Conservation (phyloP, 768 basidiomycete genomes). For the Phaeotremella skinneri region DNA sequence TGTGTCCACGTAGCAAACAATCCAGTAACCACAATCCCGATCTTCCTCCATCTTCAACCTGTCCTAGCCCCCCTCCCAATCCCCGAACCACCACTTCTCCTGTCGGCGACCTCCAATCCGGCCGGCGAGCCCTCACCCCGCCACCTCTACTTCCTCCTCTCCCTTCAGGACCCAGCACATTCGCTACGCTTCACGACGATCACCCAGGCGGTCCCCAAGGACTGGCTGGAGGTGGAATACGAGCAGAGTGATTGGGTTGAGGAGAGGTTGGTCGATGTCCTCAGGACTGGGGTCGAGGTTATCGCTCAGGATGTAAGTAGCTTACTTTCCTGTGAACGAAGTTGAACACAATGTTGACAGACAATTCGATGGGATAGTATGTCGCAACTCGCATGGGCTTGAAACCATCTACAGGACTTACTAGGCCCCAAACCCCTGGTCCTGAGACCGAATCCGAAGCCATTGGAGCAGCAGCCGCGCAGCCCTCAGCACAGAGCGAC, state of each 20-base stretch:
- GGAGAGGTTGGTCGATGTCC: slow-evolving; percentile 81
- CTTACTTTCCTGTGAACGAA: slow-evolving; percentile 4
- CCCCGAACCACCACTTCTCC: slow-evolving; percentile 50
- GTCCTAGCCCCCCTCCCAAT: slow-evolving; percentile 61
- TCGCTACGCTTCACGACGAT: slow-evolving; percentile 70
- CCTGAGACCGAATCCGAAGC: not conserved
- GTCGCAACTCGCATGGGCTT: slow-evolving; percentile 43
- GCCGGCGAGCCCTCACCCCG: slow-evolving; percentile 39
- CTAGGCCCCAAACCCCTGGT: slow-evolving; percentile 14
- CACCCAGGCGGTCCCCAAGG: slow-evolving; percentile 76
- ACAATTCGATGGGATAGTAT: slow-evolving; percentile 26
- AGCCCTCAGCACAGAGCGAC: not conserved
- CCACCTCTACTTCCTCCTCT: slow-evolving; percentile 69
- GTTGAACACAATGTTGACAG: slow-evolving; percentile 1
- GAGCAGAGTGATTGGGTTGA: slow-evolving; percentile 89
- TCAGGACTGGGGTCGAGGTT: slow-evolving; percentile 81
- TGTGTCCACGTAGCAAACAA: slow-evolving; percentile 55
- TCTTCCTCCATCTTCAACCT: slow-evolving; percentile 92
- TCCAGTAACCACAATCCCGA: slow-evolving; percentile 70
- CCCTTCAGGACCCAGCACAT: slow-evolving; percentile 75
- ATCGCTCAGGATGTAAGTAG: slow-evolving; percentile 71
- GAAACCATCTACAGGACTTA: slow-evolving; percentile 19
- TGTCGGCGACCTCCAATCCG: slow-evolving; percentile 29
- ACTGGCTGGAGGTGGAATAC: slow-evolving; percentile 81
- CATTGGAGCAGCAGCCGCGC: not conserved